Evolutionary conservation across 1,139 yeast species (phyloP).

Genomic region (Kodamaea sp.): DNA sequence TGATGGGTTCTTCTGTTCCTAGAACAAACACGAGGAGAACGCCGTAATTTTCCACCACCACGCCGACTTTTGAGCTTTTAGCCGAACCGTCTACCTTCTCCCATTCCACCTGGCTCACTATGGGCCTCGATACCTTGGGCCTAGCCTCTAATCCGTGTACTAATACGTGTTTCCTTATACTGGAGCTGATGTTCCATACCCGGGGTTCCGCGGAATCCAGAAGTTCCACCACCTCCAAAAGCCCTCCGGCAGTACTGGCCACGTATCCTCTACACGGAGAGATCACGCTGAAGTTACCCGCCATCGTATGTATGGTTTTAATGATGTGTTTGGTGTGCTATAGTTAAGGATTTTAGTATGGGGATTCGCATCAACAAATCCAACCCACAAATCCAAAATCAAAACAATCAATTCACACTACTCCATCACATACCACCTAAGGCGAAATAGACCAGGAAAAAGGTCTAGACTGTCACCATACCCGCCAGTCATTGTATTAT

Average conservation of each 20-base stretch:
- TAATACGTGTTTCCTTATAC: conserved; percentile 7
- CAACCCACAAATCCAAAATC: conserved; percentile 3
- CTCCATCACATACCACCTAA: too few relatives aligned
- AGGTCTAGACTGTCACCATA: too few relatives aligned
- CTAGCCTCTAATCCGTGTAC: conserved; percentile 4
- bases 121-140: conserved; percentile 4
- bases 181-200: conserved; percentile 6
- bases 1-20: conserved; percentile 26
- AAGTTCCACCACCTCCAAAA: conserved; percentile 3
- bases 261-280: conserved; percentile 21
- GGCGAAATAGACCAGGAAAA: too few relatives aligned
- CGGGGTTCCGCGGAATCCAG: conserved; percentile 2
- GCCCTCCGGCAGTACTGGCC: conserved; percentile 5
- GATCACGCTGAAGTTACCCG: conserved; percentile 6
- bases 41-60: conserved; percentile 23
- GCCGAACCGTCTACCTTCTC: conserved; percentile 20
- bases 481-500: too few relatives aligned
- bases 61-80: conserved; percentile 27
- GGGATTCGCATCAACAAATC: conserved; percentile 8
- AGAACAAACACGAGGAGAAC: conserved; percentile 26
- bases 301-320: too few relatives aligned
- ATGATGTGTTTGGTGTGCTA: too few relatives aligned
- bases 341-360: too few relatives aligned
- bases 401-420: conserved; percentile 2
- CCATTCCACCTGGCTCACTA: conserved; percentile 26